A percentile compares a stretch with the other conserved stretches of the same genome.
phyloP scores from a whole-genome alignment of 805 yeast genomes.

The Nakazawaea populi region DNA sequence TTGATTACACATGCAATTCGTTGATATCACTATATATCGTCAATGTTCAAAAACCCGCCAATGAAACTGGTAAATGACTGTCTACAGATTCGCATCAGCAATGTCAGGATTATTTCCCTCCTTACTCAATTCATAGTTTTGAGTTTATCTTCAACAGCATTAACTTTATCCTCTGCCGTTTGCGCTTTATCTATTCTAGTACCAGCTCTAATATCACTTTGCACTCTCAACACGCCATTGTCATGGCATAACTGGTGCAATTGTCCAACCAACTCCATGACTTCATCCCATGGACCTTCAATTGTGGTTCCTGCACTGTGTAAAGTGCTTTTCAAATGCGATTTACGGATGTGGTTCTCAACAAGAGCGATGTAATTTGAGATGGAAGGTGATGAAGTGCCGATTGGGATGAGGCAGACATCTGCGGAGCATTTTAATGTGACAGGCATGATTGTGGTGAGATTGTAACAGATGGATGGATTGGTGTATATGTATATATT shows the following conservation, averaged over 20 bases:
- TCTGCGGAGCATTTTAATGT: conserved; percentile 73
- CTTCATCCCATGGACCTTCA: conserved; percentile 91
- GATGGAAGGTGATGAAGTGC: conserved; percentile 72
- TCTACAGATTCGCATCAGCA: too few species aligned
- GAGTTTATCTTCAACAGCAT: conserved; percentile 53
- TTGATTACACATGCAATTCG: too few species aligned
- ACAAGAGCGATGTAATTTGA: conserved; percentile 74
- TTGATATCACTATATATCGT: too few species aligned
- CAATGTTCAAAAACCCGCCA: too few species aligned
- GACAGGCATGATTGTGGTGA: conserved; percentile 19
- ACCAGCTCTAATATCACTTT: conserved; percentile 83
- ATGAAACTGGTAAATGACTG: too few species aligned
- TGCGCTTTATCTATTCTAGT: conserved; percentile 75
- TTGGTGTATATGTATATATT: too few species aligned
- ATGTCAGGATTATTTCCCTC: too few species aligned
- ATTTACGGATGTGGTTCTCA: conserved; percentile 55
- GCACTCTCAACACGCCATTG: conserved; percentile 71
- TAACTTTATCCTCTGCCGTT: conserved; percentile 66
- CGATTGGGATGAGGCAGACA: conserved; percentile 81
- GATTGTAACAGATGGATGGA: too few species aligned
- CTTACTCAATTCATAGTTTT: conserved; percentile 12
- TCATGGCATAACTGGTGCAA: conserved; percentile 69
- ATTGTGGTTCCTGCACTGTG: conserved; percentile 93
- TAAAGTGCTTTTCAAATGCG: conserved; percentile 59
- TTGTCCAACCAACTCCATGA: conserved; percentile 70